These are phyloP conservation scores for Rhodamnia rubescens DNA, from an alignment of 345 rosid genomes.

Conservation along the genomic window DNA sequence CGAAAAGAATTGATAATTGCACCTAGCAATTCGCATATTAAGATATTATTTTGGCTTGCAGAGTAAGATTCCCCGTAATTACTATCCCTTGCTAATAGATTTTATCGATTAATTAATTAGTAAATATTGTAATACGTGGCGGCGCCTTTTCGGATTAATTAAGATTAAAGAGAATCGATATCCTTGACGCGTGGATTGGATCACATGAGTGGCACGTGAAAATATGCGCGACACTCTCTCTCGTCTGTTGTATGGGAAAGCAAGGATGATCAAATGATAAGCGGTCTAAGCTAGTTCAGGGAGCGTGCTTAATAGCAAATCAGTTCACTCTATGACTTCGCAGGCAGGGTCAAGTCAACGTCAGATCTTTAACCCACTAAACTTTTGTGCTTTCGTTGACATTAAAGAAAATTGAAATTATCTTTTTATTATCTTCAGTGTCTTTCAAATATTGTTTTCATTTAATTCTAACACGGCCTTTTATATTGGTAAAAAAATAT, in stretches of 20 bases:
- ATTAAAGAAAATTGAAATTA: neutral
- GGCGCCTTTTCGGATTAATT: rapidly evolving
- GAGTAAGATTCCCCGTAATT: neutral
- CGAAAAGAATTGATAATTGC: neutral
- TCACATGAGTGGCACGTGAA: neutral
- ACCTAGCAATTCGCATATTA: neutral
- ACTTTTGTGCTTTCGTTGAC: neutral
- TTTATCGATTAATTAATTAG: no score
- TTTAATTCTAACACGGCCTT: neutral
- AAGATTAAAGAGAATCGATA: neutral
- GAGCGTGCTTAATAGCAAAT: neutral
- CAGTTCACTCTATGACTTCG: neutral
- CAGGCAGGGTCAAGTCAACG: rapidly evolving
- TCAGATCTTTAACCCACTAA: neutral
- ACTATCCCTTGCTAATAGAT: neutral
- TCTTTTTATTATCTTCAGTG: neutral
- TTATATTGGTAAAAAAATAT: no score
- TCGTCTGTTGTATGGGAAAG: neutral
- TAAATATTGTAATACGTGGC: no score
- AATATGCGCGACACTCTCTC: neutral
- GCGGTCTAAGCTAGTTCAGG: neutral
- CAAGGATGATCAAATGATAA: no score
- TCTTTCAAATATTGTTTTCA: neutral
- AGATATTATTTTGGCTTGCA: neutral
- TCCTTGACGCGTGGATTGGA: no score